Conservation (phyloP, 495 filamentous ascomycete species). For the Penicillium verhagenii region DNA sequence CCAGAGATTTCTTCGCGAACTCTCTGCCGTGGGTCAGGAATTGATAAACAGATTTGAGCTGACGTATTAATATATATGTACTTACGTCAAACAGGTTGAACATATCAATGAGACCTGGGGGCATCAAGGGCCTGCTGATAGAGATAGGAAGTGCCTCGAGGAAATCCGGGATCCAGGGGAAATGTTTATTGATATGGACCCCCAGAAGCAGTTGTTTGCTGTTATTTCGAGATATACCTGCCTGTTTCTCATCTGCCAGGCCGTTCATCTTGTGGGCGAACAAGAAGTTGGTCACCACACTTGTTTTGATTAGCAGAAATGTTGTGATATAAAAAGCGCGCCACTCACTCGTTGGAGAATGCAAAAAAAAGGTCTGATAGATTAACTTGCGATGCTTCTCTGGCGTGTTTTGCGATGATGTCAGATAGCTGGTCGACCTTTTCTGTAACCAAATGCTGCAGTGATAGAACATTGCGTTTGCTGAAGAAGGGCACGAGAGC, state of each 20-base stretch:
- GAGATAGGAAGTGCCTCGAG: constrained; percentile 35
- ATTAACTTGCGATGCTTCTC: constrained; percentile 32
- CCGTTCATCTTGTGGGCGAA: constrained; percentile 35
- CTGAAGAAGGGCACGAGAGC: constrained; percentile 38
- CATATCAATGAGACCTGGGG: constrained; percentile 39
- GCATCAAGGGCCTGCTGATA: constrained; percentile 39
- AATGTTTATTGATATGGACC: constrained; percentile 40
- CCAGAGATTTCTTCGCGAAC: constrained; percentile 31
- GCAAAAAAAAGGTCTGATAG: constrained; percentile 40
- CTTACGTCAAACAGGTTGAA: constrained; percentile 36
- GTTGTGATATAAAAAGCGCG: constrained; percentile 3
- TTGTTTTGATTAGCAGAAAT: constrained; percentile 25
- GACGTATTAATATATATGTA: constrained; percentile 21
- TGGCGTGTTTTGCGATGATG: constrained; percentile 29
- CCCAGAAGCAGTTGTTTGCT: constrained; percentile 35
- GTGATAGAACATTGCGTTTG: constrained; percentile 28
- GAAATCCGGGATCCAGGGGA: constrained; percentile 38
- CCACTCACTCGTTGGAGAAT: constrained; percentile 28
- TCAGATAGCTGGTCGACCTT: constrained; percentile 36
- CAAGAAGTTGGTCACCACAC: constrained; percentile 38
- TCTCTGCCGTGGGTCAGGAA: constrained; percentile 27
- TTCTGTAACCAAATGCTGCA: constrained; percentile 29
- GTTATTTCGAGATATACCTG: constrained; percentile 32
- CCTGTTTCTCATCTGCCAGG: constrained; percentile 32
- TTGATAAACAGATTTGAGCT: background rate